A percentile compares a stretch with the other conserved stretches of the same genome.
These are phyloP conservation scores for Canavalia gladiata DNA, from an alignment of 306 rosid genomes.

Conservation along the genomic window DNA sequence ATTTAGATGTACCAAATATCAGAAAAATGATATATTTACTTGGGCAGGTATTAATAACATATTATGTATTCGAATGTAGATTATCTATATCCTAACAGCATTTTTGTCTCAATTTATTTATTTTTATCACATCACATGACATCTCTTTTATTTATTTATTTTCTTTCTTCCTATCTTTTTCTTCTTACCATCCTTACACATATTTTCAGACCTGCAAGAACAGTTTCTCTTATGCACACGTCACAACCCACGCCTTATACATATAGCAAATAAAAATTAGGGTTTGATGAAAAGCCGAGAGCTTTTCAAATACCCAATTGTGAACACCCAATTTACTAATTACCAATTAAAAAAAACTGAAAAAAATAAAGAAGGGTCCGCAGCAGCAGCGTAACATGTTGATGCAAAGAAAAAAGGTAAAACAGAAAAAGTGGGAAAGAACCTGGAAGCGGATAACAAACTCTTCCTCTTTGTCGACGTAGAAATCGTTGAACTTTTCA, in stretches of 20 bases:
- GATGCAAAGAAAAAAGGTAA: too few relatives aligned
- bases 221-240: background rate
- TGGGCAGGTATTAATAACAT: too few relatives aligned
- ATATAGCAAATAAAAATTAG: constrained; percentile 14
- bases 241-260: background rate
- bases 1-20: background rate
- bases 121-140: too few relatives aligned
- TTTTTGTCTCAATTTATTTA: too few relatives aligned
- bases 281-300: constrained; percentile 26
- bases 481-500: constrained; percentile 89
- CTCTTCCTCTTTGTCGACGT: constrained; percentile 90
- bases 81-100: too few relatives aligned
- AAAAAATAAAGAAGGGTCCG: background rate
- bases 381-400: background rate
- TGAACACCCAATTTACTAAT: background rate
- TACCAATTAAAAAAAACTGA: constrained; percentile 13
- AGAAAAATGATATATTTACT: constrained; percentile 2
- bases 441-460: constrained; percentile 95
- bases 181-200: too few relatives aligned
- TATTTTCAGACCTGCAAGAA: too few relatives aligned
- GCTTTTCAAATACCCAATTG: constrained; percentile 34
- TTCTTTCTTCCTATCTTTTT: too few relatives aligned
- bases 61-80: too few relatives aligned
- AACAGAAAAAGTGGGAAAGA: constrained; percentile 21
- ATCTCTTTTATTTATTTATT: too few relatives aligned